phyloP scores from a whole-genome alignment of 1,139 yeast species.

The Geotrichum reessii region DNA sequence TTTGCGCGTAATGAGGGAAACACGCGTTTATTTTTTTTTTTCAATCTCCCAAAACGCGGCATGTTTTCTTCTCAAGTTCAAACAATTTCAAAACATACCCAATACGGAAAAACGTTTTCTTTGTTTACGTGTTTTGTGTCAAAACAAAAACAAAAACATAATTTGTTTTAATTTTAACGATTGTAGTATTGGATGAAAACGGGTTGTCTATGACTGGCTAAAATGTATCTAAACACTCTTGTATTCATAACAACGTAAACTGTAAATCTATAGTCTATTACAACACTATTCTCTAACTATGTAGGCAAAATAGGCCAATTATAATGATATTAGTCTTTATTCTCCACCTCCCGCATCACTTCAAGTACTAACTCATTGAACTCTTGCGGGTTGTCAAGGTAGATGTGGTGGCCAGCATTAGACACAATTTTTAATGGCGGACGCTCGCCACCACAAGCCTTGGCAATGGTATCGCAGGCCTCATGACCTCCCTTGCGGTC shows the following conservation, averaged over 20 bases:
- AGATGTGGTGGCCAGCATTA: conserved; percentile 72
- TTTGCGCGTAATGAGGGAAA: neutral
- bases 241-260: neutral
- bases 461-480: conserved; percentile 14
- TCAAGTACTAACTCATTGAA: conserved; percentile 43
- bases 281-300: neutral
- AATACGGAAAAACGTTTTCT: neutral
- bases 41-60: neutral
- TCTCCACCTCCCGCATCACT: conserved; percentile 32
- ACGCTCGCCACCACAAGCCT: neutral
- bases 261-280: neutral
- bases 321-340: too few relatives aligned
- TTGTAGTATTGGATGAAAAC: neutral
- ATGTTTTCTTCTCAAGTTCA: neutral
- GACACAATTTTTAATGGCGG: conserved; percentile 38
- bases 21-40: neutral
- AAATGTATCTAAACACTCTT: neutral
- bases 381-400: conserved; percentile 63
- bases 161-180: neutral
- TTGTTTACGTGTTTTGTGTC: neutral
- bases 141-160: neutral
- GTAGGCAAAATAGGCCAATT: neutral
- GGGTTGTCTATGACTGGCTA: neutral
- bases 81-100: neutral
- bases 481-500: conserved; percentile 64